Conservation (phyloP, 169 alveolate genomes). For the Eimeria falciformis region DNA sequence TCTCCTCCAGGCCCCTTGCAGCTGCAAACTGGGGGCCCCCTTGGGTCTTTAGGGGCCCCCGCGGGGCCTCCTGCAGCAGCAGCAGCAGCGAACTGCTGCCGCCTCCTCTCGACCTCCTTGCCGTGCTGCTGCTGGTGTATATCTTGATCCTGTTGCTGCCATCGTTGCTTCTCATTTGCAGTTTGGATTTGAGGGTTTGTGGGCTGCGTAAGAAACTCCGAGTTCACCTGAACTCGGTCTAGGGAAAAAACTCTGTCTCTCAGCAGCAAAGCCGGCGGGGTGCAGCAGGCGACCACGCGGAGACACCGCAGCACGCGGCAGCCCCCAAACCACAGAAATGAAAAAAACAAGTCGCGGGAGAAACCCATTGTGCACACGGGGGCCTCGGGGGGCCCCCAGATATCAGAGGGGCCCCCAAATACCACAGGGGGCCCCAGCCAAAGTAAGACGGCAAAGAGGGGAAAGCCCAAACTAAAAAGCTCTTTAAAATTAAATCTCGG, state of each 20-base stretch:
- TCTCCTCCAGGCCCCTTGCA: neutral
- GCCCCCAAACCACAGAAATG: neutral
- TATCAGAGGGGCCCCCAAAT: neutral
- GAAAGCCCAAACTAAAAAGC: too few relatives aligned
- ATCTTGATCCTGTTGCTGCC: neutral
- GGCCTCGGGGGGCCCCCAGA: constrained; percentile 1
- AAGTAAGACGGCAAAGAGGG: too few relatives aligned
- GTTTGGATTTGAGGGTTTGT: neutral
- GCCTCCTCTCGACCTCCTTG: neutral
- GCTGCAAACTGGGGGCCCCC: neutral
- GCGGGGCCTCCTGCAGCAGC: constrained; percentile 13
- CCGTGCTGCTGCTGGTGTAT: constrained; percentile 40
- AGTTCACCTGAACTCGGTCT: neutral
- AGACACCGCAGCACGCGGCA: constrained; percentile 4
- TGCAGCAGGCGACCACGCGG: constrained; percentile 6
- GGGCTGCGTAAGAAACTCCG: neutral
- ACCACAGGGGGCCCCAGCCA: neutral
- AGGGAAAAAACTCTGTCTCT: constrained; percentile 1
- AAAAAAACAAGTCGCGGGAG: neutral
- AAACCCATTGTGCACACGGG: neutral
- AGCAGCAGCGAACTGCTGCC: neutral
- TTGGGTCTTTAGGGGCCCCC: neutral
- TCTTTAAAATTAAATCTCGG: too few relatives aligned
- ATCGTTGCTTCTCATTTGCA: neutral
- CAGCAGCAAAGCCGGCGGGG: constrained; percentile 42